Percentiles rank a stretch among this genome's conserved stretches.
Evolutionary conservation across 306 rosid genomes (phyloP).

Genomic region (Boehmeria nivea): DNA sequence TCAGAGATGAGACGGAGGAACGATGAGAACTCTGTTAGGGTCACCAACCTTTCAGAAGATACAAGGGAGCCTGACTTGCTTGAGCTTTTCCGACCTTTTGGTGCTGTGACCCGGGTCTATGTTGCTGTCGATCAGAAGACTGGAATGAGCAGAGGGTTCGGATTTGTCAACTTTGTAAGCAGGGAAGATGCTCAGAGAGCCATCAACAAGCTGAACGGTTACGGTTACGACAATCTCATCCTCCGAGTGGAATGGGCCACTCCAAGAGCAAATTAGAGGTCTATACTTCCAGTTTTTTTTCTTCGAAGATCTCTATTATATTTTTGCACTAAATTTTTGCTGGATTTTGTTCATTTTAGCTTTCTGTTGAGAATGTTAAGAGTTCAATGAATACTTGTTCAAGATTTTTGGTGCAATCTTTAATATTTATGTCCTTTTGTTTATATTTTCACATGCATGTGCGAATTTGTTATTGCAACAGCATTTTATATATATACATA

Average conservation of each 20-base stretch:
- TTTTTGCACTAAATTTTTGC: slow-evolving; percentile 10
- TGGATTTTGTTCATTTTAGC: background rate
- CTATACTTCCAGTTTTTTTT: background rate
- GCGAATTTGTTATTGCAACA: no score
- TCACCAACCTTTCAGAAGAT: slow-evolving; percentile 93
- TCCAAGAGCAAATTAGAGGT: slow-evolving; percentile 46
- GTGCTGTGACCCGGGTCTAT: slow-evolving; percentile 80
- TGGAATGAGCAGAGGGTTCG: slow-evolving; percentile 84
- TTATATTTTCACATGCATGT: no score
- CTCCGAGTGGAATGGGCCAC: slow-evolving; percentile 71
- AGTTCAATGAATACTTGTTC: background rate
- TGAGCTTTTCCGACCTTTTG: slow-evolving; percentile 92
- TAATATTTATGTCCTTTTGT: background rate
- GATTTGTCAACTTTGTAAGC: slow-evolving; percentile 89
- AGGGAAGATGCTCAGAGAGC: slow-evolving; percentile 94
- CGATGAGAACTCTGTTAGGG: slow-evolving; percentile 92
- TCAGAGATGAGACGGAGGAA: slow-evolving; percentile 89
- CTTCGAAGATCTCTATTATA: background rate
- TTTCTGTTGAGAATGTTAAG: background rate
- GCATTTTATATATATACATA: no score
- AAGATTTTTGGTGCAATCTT: background rate
- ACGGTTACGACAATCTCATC: slow-evolving; percentile 81
- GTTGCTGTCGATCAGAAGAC: slow-evolving; percentile 92
- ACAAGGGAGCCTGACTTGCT: slow-evolving; percentile 88
- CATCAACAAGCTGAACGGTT: slow-evolving; percentile 85